Conservation (phyloP, 2,329 filamentous ascomycete genomes). For the Aspergillus hortae region DNA sequence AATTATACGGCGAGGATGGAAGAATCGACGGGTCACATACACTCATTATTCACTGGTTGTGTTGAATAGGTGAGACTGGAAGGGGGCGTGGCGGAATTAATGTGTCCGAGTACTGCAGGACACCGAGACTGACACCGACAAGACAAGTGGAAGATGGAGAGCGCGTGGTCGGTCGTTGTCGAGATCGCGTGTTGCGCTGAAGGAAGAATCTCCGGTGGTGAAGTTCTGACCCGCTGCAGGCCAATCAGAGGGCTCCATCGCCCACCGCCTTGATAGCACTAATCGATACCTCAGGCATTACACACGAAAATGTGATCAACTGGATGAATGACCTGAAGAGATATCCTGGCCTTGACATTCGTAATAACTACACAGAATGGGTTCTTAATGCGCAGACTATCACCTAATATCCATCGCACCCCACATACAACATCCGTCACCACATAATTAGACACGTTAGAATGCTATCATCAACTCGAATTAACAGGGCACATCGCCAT, state of each 20-base stretch:
- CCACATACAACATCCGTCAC: background rate
- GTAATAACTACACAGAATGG: no score
- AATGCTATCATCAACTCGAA: conserved; percentile 5
- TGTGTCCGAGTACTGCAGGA: background rate
- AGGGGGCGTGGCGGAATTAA: background rate
- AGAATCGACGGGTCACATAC: conserved; percentile 19
- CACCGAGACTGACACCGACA: background rate
- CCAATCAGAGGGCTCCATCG: conserved; percentile 20
- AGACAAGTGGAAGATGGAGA: background rate
- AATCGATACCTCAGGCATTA: background rate
- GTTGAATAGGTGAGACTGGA: conserved; percentile 5
- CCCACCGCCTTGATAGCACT: conserved; percentile 23
- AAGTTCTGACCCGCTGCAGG: conserved; percentile 33
- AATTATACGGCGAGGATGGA: conserved; percentile 19
- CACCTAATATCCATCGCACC: background rate
- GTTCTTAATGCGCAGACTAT: no score
- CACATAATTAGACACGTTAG: conserved; percentile 10
- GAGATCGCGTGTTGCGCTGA: conserved; percentile 4
- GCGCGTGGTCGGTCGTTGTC: background rate
- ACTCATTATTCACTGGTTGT: conserved; percentile 28
- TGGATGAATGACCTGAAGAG: no score
- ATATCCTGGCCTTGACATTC: background rate
- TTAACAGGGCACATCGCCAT: conserved; percentile 15
- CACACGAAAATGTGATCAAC: no score
- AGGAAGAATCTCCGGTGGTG: conserved; percentile 17